Evolutionary conservation across 2,329 filamentous ascomycete species (phyloP).

Genomic region (Lasiodiplodia hormozganensis): DNA sequence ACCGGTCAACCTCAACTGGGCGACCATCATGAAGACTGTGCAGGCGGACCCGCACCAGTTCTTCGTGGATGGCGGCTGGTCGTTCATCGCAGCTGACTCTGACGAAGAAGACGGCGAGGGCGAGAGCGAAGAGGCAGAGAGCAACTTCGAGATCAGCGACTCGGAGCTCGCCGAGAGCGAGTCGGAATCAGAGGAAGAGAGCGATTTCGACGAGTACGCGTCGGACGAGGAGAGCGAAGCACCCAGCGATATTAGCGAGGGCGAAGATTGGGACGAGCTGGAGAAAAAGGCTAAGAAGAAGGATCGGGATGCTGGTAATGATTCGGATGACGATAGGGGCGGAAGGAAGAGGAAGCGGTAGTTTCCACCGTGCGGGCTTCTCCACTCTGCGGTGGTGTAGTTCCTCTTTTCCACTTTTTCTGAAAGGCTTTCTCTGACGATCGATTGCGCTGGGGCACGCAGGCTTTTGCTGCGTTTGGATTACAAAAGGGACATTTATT

Average conservation of each 20-base stretch:
- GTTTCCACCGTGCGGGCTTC: constrained; percentile 23
- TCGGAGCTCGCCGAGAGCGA: constrained; percentile 76
- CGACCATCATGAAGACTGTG: constrained; percentile 99
- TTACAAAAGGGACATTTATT: constrained; percentile 19
- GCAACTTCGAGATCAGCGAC: constrained; percentile 88
- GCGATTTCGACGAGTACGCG: constrained; percentile 91
- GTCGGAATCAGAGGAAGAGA: constrained; percentile 85
- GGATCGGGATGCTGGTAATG: constrained; percentile 61
- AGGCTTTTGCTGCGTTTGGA: constrained; percentile 7
- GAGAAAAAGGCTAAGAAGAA: constrained; percentile 81
- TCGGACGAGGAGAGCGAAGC: constrained; percentile 75
- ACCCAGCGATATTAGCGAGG: constrained; percentile 62
- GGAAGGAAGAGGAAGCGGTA: constrained; percentile 80
- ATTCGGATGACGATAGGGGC: constrained; percentile 65
- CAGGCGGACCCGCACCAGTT: constrained; percentile 92
- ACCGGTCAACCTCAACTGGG: constrained; percentile 97
- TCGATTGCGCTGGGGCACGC: constrained; percentile 11
- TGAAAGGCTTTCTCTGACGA: constrained; percentile 11
- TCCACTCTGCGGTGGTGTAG: constrained; percentile 11
- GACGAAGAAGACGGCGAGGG: constrained; percentile 82
- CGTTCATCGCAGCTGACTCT: constrained; percentile 84
- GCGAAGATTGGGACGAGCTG: constrained; percentile 93
- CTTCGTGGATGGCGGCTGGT: constrained; percentile 95
- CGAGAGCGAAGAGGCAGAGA: constrained; percentile 81
- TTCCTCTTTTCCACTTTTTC: constrained; percentile 29